A percentile compares a stretch with the other conserved stretches of the same genome.
Evolutionary conservation across 78 protist species (phyloP).

Genomic region (Creolimax fragrantissima): DNA sequence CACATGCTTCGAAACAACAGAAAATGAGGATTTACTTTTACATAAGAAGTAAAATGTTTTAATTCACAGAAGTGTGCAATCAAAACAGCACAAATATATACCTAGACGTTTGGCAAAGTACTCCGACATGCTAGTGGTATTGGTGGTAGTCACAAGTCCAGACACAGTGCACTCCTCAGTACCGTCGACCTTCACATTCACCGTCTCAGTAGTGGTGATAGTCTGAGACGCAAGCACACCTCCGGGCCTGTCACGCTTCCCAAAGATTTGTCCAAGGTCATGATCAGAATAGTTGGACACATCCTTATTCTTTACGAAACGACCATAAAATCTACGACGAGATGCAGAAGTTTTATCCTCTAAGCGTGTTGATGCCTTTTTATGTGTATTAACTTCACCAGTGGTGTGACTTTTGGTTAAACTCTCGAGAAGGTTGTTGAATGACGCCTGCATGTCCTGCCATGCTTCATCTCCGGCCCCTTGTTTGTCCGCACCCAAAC

Average conservation of each 20-base stretch:
- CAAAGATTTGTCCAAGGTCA: background rate
- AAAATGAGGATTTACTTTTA: no score
- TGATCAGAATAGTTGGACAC: background rate
- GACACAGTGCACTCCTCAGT: background rate
- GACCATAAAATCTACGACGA: background rate
- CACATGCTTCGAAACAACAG: no score
- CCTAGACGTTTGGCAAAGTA: conserved; percentile 10
- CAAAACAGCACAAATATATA: background rate
- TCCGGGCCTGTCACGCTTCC: background rate
- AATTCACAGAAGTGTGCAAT: background rate
- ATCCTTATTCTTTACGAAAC: background rate
- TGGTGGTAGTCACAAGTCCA: conserved; percentile 5
- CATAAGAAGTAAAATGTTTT: no score
- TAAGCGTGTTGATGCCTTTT: background rate
- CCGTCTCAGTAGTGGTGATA: background rate
- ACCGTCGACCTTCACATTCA: background rate
- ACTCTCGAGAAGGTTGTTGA: background rate
- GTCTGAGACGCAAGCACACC: background rate
- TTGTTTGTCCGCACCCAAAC: conserved; percentile 18
- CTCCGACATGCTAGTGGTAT: background rate
- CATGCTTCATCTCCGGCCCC: background rate
- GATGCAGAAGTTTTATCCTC: background rate
- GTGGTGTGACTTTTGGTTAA: background rate
- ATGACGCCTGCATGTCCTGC: conserved; percentile 23
- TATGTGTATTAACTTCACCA: background rate